Conservation (phyloP, 441 rosid species). For the Raphanus hybrid region DNA sequence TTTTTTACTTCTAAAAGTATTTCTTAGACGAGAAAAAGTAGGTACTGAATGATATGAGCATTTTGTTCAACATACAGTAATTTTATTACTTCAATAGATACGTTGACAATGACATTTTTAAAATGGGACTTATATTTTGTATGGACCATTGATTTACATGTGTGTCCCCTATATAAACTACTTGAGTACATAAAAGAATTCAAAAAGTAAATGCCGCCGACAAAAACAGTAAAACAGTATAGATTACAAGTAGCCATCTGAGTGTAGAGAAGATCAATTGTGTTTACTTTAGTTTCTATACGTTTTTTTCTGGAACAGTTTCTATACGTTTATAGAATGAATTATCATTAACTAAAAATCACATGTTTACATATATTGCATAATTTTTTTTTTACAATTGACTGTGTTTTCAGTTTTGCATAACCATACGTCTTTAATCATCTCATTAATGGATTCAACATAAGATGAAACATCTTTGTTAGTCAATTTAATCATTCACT, state of each 20-base stretch:
- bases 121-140: not conserved
- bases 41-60: not conserved
- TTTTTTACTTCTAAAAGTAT: not conserved
- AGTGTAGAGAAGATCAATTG: not conserved
- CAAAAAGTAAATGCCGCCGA: not conserved
- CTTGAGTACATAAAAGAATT: not conserved
- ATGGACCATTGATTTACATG: not conserved
- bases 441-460: not conserved
- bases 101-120: constrained; percentile 20
- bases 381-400: not conserved
- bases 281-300: not conserved
- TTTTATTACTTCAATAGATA: not conserved
- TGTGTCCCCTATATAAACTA: not conserved
- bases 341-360: not conserved
- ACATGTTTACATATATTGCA: not conserved
- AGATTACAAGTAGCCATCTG: not conserved
- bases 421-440: not conserved
- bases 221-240: not conserved
- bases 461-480: constrained; percentile 23
- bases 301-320: not conserved
- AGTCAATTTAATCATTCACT: constrained; percentile 21
- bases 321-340: not conserved
- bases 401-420: not conserved
- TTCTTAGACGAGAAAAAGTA: not conserved
- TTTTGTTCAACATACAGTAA: not conserved